Conservation (phyloP, 192 early-diverging fungal species). For the Podila minutissima region DNA sequence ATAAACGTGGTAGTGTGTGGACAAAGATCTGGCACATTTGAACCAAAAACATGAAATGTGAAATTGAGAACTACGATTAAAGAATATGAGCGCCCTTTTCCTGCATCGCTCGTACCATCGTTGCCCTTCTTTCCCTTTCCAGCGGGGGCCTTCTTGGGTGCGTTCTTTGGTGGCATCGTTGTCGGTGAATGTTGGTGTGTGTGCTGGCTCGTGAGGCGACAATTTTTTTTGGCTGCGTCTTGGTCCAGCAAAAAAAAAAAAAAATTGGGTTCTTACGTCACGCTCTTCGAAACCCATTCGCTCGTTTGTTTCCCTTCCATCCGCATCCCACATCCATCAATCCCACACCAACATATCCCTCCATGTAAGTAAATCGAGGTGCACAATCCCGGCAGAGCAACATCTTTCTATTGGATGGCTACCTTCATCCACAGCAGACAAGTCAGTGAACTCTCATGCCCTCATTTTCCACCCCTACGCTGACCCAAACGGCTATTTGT, state of each 20-base stretch:
- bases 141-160: constrained; percentile 33
- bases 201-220: background rate
- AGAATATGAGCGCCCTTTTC: background rate
- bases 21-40: too few species aligned
- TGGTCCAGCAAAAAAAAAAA: background rate
- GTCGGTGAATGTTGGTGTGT: background rate
- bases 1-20: too few species aligned
- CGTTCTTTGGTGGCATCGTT: constrained; percentile 44
- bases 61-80: background rate
- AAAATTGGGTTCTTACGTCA: background rate
- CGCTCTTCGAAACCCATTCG: too few species aligned
- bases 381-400: background rate
- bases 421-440: too few species aligned
- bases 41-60: background rate
- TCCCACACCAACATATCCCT: background rate
- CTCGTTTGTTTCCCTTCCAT: too few species aligned
- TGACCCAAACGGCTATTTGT: background rate
- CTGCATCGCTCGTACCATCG: constrained; percentile 18
- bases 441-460: too few species aligned
- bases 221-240: background rate
- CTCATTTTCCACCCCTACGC: background rate
- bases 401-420: too few species aligned
- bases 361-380: background rate
- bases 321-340: too few species aligned
- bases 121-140: constrained; percentile 42